A percentile compares a stretch with the other conserved stretches of the same genome.
Conservation (phyloP, 441 rosid species). For the Gossypium davidsonii region DNA sequence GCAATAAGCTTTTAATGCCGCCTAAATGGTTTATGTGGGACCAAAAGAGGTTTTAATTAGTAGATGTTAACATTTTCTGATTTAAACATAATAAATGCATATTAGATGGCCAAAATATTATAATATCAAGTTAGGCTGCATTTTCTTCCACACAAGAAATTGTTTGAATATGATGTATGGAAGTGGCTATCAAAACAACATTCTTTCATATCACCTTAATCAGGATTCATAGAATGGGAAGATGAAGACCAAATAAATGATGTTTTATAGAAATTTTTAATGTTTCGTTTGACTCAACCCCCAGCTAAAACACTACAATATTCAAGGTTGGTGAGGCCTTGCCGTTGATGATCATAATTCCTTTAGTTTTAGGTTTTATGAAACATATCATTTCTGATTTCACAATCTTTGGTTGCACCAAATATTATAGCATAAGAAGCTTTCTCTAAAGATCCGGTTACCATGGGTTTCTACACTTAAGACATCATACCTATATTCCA, state of each 20-base stretch:
- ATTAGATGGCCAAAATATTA: neutral
- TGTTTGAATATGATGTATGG: neutral
- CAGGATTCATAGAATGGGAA: neutral
- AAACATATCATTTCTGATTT: neutral
- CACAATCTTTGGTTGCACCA: neutral
- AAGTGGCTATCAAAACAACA: neutral
- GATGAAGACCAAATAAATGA: neutral
- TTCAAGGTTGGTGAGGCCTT: neutral
- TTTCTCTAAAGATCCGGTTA: neutral
- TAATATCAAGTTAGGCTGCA: neutral
- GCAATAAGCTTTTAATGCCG: slow-evolving; percentile 1
- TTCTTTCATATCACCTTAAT: neutral
- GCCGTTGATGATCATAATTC: neutral
- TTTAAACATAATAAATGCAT: neutral
- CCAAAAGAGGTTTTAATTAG: neutral
- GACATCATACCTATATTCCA: no score
- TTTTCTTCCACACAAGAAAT: neutral
- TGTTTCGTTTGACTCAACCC: neutral
- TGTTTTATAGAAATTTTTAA: neutral
- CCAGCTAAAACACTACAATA: neutral
- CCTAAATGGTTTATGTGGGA: neutral
- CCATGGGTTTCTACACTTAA: no score
- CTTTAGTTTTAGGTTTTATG: neutral
- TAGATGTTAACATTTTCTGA: neutral
- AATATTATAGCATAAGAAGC: neutral